Evolutionary conservation across 495 filamentous ascomycete species (phyloP).

Genomic region (Daldinia grandis): DNA sequence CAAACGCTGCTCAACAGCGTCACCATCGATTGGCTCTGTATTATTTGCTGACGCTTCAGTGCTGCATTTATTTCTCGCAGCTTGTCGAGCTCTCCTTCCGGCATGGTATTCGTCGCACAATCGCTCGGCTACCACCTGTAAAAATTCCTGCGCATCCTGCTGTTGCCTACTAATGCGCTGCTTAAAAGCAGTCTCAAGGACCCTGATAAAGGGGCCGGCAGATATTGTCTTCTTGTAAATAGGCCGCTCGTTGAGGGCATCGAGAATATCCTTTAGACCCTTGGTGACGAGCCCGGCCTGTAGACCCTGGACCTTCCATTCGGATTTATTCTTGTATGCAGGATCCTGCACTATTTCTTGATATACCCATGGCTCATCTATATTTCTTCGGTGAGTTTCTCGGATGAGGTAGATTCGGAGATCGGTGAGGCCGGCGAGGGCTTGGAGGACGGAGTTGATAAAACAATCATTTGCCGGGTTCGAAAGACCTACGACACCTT

Average conservation of each 20-base stretch:
- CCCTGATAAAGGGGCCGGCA: slow-evolving; percentile 77
- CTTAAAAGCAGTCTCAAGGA: slow-evolving; percentile 84
- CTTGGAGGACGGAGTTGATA: slow-evolving; percentile 97
- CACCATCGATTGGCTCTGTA: slow-evolving; percentile 33
- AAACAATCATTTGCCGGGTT: slow-evolving; percentile 99
- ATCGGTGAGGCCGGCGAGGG: slow-evolving; percentile 91
- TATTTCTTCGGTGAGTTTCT: slow-evolving; percentile 79
- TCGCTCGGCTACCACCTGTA: slow-evolving; percentile 92
- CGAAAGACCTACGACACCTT: slow-evolving; percentile 84
- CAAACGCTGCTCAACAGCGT: slow-evolving; percentile 35
- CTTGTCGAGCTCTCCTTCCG: slow-evolving; percentile 71
- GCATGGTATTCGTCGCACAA: slow-evolving; percentile 94
- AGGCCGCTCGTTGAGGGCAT: slow-evolving; percentile 92
- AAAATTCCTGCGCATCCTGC: slow-evolving; percentile 98
- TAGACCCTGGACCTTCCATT: slow-evolving; percentile 74
- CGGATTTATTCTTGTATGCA: slow-evolving; percentile 58
- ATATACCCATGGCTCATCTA: slow-evolving; percentile 80
- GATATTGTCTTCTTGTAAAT: slow-evolving; percentile 95
- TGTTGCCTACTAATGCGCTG: slow-evolving; percentile 92
- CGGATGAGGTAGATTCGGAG: slow-evolving; percentile 89
- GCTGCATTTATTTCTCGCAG: slow-evolving; percentile 43
- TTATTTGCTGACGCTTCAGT: slow-evolving; percentile 1
- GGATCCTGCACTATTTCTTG: slow-evolving; percentile 56
- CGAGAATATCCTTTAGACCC: slow-evolving; percentile 90
- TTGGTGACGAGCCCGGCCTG: slow-evolving; percentile 84